These are phyloP conservation scores for Mycena rosella DNA, from an alignment of 768 basidiomycete genomes.

Conservation along the genomic window DNA sequence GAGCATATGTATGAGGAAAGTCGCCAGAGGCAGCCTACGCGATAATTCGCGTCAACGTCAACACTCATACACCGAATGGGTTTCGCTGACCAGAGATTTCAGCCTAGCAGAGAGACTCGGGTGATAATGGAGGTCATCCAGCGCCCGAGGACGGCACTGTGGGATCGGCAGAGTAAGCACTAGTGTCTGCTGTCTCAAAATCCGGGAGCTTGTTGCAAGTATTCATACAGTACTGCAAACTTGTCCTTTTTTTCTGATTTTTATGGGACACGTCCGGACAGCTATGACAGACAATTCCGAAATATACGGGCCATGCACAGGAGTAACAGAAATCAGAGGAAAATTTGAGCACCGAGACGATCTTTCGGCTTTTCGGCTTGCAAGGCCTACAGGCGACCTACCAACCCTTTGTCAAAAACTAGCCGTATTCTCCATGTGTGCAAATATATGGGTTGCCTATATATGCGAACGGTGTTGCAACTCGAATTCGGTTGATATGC, in stretches of 20 bases:
- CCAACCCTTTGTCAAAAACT: too few relatives aligned
- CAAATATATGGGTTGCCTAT: too few relatives aligned
- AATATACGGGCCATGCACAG: too few relatives aligned
- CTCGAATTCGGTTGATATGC: too few relatives aligned
- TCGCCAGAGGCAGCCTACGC: constrained; percentile 88
- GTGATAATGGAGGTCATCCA: constrained; percentile 93
- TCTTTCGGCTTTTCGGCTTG: too few relatives aligned
- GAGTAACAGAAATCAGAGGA: too few relatives aligned
- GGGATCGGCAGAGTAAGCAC: constrained; percentile 10
- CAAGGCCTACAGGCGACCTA: too few relatives aligned
- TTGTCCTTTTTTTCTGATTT: not conserved
- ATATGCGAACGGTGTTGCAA: too few relatives aligned
- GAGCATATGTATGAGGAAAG: constrained; percentile 95
- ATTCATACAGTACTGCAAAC: not conserved
- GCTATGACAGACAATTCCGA: not conserved
- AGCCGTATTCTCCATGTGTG: too few relatives aligned
- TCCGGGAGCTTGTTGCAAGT: not conserved
- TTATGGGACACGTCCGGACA: not conserved
- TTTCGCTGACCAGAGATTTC: constrained; percentile 73
- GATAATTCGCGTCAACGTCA: not conserved
- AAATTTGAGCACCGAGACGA: too few relatives aligned
- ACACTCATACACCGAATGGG: not conserved
- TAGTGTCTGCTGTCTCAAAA: too few relatives aligned
- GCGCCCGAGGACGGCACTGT: constrained; percentile 86
- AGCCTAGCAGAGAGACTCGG: constrained; percentile 82